phyloP scores from a whole-genome alignment of 176 grass and related monocot genomes.

The Zoysia pacifica region DNA sequence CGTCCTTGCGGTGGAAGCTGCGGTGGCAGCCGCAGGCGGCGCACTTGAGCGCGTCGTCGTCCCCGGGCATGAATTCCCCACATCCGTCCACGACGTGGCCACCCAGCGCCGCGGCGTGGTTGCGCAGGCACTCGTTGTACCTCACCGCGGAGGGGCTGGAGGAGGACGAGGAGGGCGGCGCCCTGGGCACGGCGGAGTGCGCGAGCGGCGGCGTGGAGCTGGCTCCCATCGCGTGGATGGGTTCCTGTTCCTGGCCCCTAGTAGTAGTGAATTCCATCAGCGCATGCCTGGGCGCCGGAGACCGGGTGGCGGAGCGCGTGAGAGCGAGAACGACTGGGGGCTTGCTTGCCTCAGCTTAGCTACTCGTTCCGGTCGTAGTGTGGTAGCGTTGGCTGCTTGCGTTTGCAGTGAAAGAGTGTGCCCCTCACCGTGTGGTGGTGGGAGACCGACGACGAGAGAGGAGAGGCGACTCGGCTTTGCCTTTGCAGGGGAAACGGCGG shows the following conservation, averaged over 20 bases:
- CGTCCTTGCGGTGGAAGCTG: slow-evolving; percentile 78
- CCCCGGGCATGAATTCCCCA: slow-evolving; percentile 75
- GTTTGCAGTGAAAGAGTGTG: not conserved
- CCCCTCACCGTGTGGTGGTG: too few species aligned
- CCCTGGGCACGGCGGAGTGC: too few species aligned
- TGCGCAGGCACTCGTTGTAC: slow-evolving; percentile 77
- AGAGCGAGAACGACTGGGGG: slow-evolving; percentile 9
- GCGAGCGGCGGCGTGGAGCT: not conserved
- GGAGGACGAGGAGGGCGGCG: not conserved
- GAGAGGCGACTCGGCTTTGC: too few species aligned
- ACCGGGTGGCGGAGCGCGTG: slow-evolving; percentile 3
- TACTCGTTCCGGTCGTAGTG: not conserved
- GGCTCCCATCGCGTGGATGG: slow-evolving; percentile 17
- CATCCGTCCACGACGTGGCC: slow-evolving; percentile 72
- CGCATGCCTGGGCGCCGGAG: slow-evolving; percentile 24
- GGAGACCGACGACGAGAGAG: too few species aligned
- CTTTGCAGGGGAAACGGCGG: too few species aligned
- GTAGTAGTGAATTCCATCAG: slow-evolving; percentile 40
- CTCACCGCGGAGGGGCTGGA: not conserved
- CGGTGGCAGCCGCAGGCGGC: slow-evolving; percentile 81
- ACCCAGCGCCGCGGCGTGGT: slow-evolving; percentile 58
- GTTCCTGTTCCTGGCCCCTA: slow-evolving; percentile 23
- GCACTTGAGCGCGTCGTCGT: slow-evolving; percentile 49
- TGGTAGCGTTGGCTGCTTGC: not conserved
- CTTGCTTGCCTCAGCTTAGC: not conserved